A percentile compares a stretch with the other conserved stretches of the same genome.
Evolutionary conservation across 306 rosid genomes (phyloP).

Genomic region (Castanea crenata): DNA sequence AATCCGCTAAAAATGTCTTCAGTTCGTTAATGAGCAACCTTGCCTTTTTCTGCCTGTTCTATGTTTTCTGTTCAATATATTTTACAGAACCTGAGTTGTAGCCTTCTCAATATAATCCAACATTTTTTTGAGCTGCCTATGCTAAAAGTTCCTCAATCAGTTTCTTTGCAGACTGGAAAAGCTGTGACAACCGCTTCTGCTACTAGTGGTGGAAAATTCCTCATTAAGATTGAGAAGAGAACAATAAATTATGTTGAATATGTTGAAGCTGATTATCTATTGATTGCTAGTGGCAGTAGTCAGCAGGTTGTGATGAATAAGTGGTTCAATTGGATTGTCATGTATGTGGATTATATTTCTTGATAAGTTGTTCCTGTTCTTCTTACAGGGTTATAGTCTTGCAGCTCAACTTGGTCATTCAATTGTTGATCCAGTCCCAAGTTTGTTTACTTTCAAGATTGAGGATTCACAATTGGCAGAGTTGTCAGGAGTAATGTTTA

Average conservation of each 20-base stretch:
- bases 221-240: constrained; percentile 57
- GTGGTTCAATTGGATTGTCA: constrained; percentile 27
- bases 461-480: constrained; percentile 62
- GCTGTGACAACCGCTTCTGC: constrained; percentile 54
- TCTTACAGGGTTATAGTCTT: constrained; percentile 72
- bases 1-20: neutral
- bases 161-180: constrained; percentile 81
- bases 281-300: constrained; percentile 86
- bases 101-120: neutral
- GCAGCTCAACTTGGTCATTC: constrained; percentile 95
- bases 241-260: constrained; percentile 34
- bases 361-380: constrained; percentile 24
- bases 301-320: constrained; percentile 62
- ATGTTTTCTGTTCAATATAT: neutral
- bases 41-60: neutral
- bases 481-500: constrained; percentile 75
- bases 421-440: constrained; percentile 80
- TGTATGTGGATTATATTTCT: constrained; percentile 14
- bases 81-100: neutral
- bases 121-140: constrained; percentile 12
- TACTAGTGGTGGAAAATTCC: constrained; percentile 48
- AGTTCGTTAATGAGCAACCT: neutral
- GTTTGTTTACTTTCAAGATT: constrained; percentile 87
- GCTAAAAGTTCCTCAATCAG: constrained; percentile 52
- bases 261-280: constrained; percentile 75